Evolutionary conservation across 495 filamentous ascomycete genomes (phyloP).

Genomic region (Bathelium albidoporum): DNA sequence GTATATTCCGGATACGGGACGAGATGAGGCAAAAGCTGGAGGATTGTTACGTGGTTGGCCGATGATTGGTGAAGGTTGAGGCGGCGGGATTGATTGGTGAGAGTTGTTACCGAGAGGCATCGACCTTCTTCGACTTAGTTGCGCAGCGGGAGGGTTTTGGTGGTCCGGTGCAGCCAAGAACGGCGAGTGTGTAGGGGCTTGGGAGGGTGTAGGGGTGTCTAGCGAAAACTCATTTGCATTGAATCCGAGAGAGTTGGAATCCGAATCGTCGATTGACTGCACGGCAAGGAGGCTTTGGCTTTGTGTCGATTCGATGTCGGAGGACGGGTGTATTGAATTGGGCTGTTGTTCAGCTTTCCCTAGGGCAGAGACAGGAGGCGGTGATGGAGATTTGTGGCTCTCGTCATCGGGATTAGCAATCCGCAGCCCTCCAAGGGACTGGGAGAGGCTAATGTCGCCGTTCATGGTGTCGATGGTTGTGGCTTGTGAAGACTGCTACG

Average conservation of each 20-base stretch:
- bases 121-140: conserved; percentile 25
- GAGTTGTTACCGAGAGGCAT: conserved; percentile 29
- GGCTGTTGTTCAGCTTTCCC: conserved; percentile 13
- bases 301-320: conserved; percentile 17
- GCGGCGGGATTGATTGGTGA: conserved; percentile 34
- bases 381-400: conserved; percentile 33
- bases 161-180: conserved; percentile 9
- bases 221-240: conserved; percentile 24
- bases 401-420: conserved; percentile 93
- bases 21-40: conserved; percentile 1
- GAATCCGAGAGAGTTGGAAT: conserved; percentile 22
- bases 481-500: neutral
- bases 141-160: conserved; percentile 7
- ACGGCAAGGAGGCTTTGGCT: conserved; percentile 8
- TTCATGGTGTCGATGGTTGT: conserved; percentile 51
- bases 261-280: neutral
- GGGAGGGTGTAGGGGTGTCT: conserved; percentile 13
- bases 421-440: conserved; percentile 84
- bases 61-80: neutral
- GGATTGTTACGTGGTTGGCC: conserved; percentile 1
- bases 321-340: conserved; percentile 22
- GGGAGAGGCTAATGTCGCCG: conserved; percentile 84
- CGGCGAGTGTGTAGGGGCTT: neutral
- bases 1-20: conserved; percentile 30
- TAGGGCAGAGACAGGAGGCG: conserved; percentile 31